A percentile compares a stretch with the other conserved stretches of the same genome.
phyloP scores from a whole-genome alignment of 345 rosid genomes.

The Moricandia arvensis region DNA sequence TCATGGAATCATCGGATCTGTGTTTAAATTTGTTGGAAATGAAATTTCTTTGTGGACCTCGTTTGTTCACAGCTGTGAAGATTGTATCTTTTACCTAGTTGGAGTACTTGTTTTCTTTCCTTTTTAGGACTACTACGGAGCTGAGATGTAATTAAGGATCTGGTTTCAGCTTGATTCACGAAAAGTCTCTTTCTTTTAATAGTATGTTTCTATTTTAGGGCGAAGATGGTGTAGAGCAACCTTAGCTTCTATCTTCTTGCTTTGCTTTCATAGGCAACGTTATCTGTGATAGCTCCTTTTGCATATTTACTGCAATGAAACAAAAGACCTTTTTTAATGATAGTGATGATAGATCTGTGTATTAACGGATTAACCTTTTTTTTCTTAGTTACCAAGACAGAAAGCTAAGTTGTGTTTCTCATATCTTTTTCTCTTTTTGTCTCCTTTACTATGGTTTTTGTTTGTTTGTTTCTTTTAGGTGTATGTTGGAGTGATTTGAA shows the following conservation, averaged over 20 bases:
- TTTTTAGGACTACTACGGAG: background rate
- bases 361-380: background rate
- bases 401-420: background rate
- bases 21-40: constrained; percentile 1
- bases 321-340: background rate
- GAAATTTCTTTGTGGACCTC: constrained; percentile 1
- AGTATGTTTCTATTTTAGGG: background rate
- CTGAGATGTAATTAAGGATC: constrained; percentile 8
- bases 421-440: background rate
- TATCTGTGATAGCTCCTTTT: background rate
- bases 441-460: background rate
- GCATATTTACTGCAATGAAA: background rate
- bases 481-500: constrained; percentile 9
- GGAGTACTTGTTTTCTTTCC: background rate
- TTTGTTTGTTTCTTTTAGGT: constrained; percentile 15
- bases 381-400: background rate
- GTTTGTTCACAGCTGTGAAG: background rate
- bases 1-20: constrained; percentile 31
- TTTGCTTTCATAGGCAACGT: background rate
- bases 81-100: background rate
- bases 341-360: background rate
- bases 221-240: background rate
- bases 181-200: background rate
- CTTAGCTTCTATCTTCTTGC: background rate
- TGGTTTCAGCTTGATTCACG: constrained; percentile 4